A percentile compares a stretch with the other conserved stretches of the same genome.
Conservation (phyloP, 225 moss, liverwort and hornwort species). For the Marchantia paleacea region DNA sequence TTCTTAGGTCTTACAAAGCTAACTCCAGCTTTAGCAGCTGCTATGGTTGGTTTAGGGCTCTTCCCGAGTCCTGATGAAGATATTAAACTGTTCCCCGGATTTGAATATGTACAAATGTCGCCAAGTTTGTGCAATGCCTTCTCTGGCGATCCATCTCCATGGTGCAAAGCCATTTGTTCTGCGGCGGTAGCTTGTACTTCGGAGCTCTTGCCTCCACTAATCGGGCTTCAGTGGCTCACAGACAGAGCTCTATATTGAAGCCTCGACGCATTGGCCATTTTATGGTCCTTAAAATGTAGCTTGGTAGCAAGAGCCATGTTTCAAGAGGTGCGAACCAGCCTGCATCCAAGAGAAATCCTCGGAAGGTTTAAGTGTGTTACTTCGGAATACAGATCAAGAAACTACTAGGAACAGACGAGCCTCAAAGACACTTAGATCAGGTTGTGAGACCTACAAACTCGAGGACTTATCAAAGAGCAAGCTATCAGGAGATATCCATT, state of each 20-base stretch:
- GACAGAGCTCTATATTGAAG: conserved; percentile 1
- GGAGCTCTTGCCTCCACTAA: conserved; percentile 44
- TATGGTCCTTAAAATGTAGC: background rate
- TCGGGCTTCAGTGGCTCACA: background rate
- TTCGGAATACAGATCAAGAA: background rate
- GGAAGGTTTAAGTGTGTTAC: background rate
- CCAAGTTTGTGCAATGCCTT: conserved; percentile 5
- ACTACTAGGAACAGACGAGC: background rate
- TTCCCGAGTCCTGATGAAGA: conserved; percentile 5
- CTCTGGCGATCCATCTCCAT: conserved; percentile 14
- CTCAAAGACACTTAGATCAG: background rate
- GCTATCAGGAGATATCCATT: too few relatives aligned
- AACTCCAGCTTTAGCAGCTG: conserved; percentile 38
- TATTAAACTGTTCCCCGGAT: conserved; percentile 1
- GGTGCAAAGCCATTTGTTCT: conserved; percentile 50
- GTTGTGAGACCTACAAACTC: too few relatives aligned
- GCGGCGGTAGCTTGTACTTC: conserved; percentile 44
- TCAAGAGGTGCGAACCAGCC: background rate
- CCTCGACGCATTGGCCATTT: background rate
- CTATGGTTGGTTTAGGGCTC: conserved; percentile 23
- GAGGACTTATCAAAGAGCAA: too few relatives aligned
- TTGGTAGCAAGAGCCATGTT: background rate
- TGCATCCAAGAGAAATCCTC: background rate
- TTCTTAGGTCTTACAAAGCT: conserved; percentile 78
- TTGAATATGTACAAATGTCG: background rate